Percentiles rank a stretch among this genome's conserved stretches.
These are phyloP conservation scores for Firmiana major DNA, from an alignment of 345 rosid genomes.

Conservation along the genomic window DNA sequence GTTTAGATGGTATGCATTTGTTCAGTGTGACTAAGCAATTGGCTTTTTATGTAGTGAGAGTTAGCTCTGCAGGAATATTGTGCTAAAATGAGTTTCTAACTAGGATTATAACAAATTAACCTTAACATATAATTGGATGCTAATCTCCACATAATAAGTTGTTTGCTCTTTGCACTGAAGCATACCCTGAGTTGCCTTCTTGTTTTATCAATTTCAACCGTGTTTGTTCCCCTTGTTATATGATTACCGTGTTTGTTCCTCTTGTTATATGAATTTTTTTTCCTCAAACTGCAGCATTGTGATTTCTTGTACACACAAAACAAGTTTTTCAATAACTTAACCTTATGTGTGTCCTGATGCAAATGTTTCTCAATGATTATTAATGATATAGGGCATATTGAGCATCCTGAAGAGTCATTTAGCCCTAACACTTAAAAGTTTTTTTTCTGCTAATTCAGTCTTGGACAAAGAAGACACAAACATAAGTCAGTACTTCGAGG, in stretches of 20 bases:
- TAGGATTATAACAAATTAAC: not conserved
- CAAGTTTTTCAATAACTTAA: not conserved
- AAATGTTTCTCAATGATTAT: not conserved
- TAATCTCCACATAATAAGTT: not conserved
- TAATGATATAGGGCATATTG: not conserved
- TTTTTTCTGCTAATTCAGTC: not conserved
- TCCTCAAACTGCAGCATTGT: not conserved
- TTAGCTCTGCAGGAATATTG: no score
- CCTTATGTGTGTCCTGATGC: not conserved
- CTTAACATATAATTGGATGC: not conserved
- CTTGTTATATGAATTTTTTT: not conserved
- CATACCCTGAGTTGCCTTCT: not conserved
- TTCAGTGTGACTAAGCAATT: not conserved
- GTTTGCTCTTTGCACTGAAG: not conserved
- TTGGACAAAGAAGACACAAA: slow-evolving; percentile 5
- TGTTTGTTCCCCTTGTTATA: not conserved
- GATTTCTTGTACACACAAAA: not conserved
- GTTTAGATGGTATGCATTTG: not conserved
- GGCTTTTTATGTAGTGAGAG: not conserved
- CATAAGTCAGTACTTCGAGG: slow-evolving; percentile 6
- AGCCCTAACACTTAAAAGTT: not conserved
- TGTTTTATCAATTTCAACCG: not conserved
- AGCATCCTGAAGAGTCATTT: not conserved
- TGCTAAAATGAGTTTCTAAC: slow-evolving; percentile 1
- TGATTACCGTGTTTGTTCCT: no score